phyloP scores from a whole-genome alignment of 345 rosid species.

The Ceriops tagal region DNA sequence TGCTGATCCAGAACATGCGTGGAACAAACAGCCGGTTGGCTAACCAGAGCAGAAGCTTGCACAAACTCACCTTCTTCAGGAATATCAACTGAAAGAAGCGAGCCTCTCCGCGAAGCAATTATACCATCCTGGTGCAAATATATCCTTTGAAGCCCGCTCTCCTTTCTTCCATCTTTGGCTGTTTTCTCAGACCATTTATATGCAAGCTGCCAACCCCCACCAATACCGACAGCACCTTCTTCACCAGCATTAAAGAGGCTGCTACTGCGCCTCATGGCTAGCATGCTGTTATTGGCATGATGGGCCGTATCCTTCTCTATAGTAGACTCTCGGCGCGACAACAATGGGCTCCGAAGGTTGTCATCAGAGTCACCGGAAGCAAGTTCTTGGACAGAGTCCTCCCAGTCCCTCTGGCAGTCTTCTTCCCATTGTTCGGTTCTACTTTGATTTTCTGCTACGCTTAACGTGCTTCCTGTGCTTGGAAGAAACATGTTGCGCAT shows the following conservation, averaged over 20 bases:
- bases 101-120: slow-evolving; percentile 21
- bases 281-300: slow-evolving; percentile 5
- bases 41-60: slow-evolving; percentile 40
- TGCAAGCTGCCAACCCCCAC: slow-evolving; percentile 50
- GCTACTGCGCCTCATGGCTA: slow-evolving; percentile 15
- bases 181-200: slow-evolving; percentile 28
- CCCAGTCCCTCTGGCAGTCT: slow-evolving; percentile 27
- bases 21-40: slow-evolving; percentile 23
- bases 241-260: slow-evolving; percentile 19
- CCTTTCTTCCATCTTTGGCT: slow-evolving; percentile 28
- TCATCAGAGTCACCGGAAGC: slow-evolving; percentile 23
- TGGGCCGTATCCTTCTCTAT: slow-evolving; percentile 12
- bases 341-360: slow-evolving; percentile 30
- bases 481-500: slow-evolving; percentile 22
- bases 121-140: slow-evolving; percentile 36
- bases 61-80: slow-evolving; percentile 22
- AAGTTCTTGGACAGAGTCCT: slow-evolving; percentile 13
- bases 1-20: slow-evolving; percentile 5
- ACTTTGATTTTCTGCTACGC: slow-evolving; percentile 13
- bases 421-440: slow-evolving; percentile 25
- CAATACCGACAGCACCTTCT: slow-evolving; percentile 30
- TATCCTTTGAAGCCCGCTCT: slow-evolving; percentile 33
- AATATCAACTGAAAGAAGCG: slow-evolving; percentile 19
- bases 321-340: slow-evolving; percentile 19
- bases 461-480: slow-evolving; percentile 34